Percentiles rank a stretch among this genome's conserved stretches.
Evolutionary conservation across 2,329 filamentous ascomycete species (phyloP).

Genomic region (Neonectria ditissima): DNA sequence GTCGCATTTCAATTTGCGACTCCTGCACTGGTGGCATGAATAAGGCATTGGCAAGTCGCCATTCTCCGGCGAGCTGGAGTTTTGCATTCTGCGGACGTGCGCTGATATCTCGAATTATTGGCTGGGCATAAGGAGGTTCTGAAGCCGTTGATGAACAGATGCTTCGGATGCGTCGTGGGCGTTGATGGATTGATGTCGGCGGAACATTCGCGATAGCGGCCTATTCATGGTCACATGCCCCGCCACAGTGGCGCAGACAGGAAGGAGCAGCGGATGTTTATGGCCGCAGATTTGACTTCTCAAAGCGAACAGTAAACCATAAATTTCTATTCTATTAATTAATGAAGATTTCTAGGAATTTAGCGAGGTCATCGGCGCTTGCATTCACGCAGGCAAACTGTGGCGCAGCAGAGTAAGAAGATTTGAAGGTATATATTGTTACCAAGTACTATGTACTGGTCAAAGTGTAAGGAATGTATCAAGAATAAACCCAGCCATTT

Average conservation of each 20-base stretch:
- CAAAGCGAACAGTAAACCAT: no score
- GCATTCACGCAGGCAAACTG: not conserved
- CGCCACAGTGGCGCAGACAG: not conserved
- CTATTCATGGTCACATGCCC: not conserved
- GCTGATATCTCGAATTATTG: not conserved
- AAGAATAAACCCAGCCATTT: conserved; percentile 15
- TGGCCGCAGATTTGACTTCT: no score
- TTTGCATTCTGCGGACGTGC: conserved; percentile 21
- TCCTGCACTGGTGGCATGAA: conserved; percentile 45
- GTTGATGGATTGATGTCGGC: conserved; percentile 1
- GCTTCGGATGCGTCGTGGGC: not conserved
- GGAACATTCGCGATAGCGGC: not conserved
- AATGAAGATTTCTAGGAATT: no score
- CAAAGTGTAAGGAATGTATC: conserved; percentile 28
- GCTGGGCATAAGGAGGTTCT: not conserved
- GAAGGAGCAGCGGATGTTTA: no score
- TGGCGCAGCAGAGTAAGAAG: not conserved
- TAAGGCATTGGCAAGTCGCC: conserved; percentile 34
- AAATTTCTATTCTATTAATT: no score
- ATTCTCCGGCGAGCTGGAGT: not conserved
- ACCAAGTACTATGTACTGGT: conserved; percentile 19
- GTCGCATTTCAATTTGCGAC: conserved; percentile 47
- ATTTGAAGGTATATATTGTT: conserved; percentile 20
- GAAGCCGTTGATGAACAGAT: not conserved
- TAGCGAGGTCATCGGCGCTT: no score